These are phyloP conservation scores for Tuber borchii DNA, from an alignment of 495 filamentous ascomycete genomes.

Conservation along the genomic window DNA sequence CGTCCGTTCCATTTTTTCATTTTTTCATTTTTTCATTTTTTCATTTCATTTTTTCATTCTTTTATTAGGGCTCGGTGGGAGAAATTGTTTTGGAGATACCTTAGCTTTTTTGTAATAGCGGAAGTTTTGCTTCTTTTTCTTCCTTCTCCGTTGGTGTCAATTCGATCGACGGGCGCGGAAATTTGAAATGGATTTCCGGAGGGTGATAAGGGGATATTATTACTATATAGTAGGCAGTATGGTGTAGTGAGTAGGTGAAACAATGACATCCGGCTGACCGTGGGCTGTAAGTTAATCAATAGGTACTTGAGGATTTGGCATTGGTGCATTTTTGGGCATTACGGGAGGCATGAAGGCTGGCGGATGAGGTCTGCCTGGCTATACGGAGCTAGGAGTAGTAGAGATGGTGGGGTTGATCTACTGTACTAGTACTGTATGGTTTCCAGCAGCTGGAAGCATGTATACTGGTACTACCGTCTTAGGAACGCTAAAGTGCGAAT, in stretches of 20 bases:
- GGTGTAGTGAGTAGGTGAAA: neutral
- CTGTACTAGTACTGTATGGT: neutral
- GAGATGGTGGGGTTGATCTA: neutral
- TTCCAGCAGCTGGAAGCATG: neutral
- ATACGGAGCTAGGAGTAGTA: neutral
- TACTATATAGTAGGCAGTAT: neutral
- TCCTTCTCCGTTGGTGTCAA: neutral
- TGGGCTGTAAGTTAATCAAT: neutral
- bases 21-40: too few relatives aligned
- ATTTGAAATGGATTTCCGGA: neutral
- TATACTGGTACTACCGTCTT: neutral
- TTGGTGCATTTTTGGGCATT: neutral
- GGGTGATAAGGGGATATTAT: conserved; percentile 1
- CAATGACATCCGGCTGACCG: neutral
- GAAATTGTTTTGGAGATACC: conserved; percentile 4
- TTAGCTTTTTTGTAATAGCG: conserved; percentile 3
- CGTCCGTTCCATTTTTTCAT: too few relatives aligned
- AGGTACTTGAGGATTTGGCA: neutral
- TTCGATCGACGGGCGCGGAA: neutral
- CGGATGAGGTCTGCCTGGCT: neutral
- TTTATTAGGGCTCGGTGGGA: neutral
- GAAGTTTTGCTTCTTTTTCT: neutral
- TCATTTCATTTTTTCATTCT: neutral
- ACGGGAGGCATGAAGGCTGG: neutral
- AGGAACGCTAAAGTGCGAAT: neutral